Evolutionary conservation across 1,139 yeast species (phyloP).

Genomic region (Debaryomyces coudertii): DNA sequence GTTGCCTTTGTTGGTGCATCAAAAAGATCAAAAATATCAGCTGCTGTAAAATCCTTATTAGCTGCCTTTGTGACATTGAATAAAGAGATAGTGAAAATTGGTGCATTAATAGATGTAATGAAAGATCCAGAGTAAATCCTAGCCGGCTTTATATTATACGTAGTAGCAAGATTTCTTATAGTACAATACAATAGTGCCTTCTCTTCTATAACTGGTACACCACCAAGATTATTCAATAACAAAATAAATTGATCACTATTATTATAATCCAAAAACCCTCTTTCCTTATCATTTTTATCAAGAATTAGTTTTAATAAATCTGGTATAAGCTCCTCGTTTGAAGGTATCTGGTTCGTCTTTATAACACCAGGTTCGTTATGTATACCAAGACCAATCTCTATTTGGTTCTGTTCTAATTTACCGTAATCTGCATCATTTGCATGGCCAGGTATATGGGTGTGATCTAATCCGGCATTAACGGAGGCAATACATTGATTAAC

Average conservation of each 20-base stretch:
- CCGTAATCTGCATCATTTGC: constrained; percentile 36
- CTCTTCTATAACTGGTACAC: constrained; percentile 51
- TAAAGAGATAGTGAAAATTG: constrained; percentile 72
- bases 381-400: constrained; percentile 84
- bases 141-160: constrained; percentile 61
- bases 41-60: constrained; percentile 6
- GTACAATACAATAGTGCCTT: constrained; percentile 24
- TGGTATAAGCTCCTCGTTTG: constrained; percentile 57
- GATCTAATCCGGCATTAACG: constrained; percentile 77
- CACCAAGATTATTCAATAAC: constrained; percentile 71
- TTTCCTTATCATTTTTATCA: constrained; percentile 41
- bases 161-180: constrained; percentile 39
- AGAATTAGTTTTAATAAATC: constrained; percentile 17
- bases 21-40: constrained; percentile 43
- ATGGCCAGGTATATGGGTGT: constrained; percentile 76
- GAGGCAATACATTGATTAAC: constrained; percentile 55
- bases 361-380: constrained; percentile 80
- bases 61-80: constrained; percentile 55
- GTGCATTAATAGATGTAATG: constrained; percentile 74
- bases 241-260: constrained; percentile 58
- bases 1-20: constrained; percentile 67
- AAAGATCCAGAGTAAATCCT: constrained; percentile 64
- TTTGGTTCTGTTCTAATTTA: constrained; percentile 40
- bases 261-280: constrained; percentile 61
- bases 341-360: constrained; percentile 43